Evolutionary conservation across 108 stramenopile genomes (phyloP), one percentile per base, ranked within the genome.

Genomic region (Hondaea fermentalgiana): DNA sequence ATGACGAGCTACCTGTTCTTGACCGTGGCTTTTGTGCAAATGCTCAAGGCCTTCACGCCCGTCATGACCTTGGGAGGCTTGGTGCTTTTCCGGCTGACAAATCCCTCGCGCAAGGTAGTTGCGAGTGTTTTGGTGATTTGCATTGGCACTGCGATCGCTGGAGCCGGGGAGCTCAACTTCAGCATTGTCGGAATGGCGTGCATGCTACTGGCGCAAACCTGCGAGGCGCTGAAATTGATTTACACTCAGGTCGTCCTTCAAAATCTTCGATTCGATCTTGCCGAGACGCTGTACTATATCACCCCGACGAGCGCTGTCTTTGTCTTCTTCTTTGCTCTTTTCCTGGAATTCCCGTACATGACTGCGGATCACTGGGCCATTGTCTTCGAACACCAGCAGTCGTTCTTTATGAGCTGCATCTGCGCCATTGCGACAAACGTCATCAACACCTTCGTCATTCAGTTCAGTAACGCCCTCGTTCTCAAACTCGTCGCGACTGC

Each of bases 31-130:
- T 90, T 90, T 88, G 59, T 90, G 35, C 90, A 90, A 35, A 90
- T 90, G 60, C 88, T 90, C 42, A 90, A 90, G 90, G 88, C 90
- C 4, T 90, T 90, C 21, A 90, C 90, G 16, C 89, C 89, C 19
- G 89, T 89, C 57, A 89, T 89, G 87, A 83, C 72, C 44, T 25
- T 89, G 59, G 59, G 43, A 17, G 89, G 69, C 23, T n/a, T 69
- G 72, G 71, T 88, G 17, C 28, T 72, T 49, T 88, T 87, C 21
- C 89, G 72, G 17, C 69, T 89, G 42, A 53, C 45, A 6, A 53
- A 53, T 12, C 76, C 76, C 16, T 83, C 76, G 12, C n/a, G n/a
- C 25, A 47, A 53, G 28, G 51, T 89, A 19, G 25, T 87, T 87
- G 28, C 58, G 25, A 45, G 59, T 44, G 87, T 89, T 5, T n/a